Evolutionary conservation across 2,329 filamentous ascomycete genomes (phyloP).

Genomic region (Fusarium denticulatum): DNA sequence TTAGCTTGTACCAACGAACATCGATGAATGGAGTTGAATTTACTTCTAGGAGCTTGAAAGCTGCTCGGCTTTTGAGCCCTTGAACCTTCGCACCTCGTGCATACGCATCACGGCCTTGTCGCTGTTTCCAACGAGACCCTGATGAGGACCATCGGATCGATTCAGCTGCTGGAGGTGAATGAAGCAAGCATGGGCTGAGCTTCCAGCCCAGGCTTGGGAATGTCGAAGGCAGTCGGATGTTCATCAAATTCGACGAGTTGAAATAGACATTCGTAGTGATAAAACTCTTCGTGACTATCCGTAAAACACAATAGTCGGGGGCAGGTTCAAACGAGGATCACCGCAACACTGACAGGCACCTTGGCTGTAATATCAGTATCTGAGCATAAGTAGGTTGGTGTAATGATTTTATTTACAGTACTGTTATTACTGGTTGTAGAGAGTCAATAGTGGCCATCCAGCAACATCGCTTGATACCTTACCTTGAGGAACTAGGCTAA

Average conservation of each 20-base stretch:
- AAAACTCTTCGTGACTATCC: not conserved
- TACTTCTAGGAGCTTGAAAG: constrained; percentile 92
- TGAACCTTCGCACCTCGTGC: constrained; percentile 79
- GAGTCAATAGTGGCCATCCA: not conserved
- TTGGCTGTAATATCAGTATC: not conserved
- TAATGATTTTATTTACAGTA: not conserved
- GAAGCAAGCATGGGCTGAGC: not conserved
- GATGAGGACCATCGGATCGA: constrained; percentile 56
- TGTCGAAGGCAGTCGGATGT: not conserved
- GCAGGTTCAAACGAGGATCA: too few relatives aligned
- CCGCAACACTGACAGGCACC: not conserved
- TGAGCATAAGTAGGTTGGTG: not conserved
- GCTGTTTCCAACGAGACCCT: constrained; percentile 82
- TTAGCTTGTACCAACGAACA: not conserved
- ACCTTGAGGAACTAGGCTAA: not conserved
- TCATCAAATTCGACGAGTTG: constrained; percentile 7
- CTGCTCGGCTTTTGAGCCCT: constrained; percentile 87
- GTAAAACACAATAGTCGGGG: not conserved
- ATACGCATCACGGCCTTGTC: constrained; percentile 79
- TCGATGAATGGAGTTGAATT: not conserved
- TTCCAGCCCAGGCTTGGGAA: not conserved
- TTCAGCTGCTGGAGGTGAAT: not conserved
- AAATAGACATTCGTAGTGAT: not conserved
- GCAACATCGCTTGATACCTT: not conserved
- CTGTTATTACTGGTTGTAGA: not conserved